Base-by-base conservation (phyloP, 2,329 filamentous ascomycete species). In the Mycosphaerelloides madeirae region DNA sequence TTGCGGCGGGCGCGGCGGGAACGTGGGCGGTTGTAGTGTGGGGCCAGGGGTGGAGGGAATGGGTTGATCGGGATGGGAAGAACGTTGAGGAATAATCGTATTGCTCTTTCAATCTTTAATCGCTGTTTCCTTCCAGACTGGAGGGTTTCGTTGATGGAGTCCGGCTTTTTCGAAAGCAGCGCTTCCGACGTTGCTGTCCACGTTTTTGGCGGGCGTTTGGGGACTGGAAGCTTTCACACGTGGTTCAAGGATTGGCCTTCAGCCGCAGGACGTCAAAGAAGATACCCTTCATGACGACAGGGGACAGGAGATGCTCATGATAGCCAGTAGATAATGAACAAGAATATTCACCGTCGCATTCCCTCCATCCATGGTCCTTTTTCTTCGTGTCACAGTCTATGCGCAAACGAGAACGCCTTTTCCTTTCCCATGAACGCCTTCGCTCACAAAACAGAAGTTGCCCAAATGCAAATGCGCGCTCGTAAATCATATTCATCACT, bases 1-100 rank as follows among this genome's bases (percentile, higher is more conserved):
- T 85, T 38, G 59, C 78, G 1, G 53, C 65, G 3, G 58, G 56
- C 6, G 57, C 78, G 0, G 55, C 59, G 1, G 67, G 66, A 6
- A 67, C 76, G 0, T 75, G 71, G 66, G 62, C 72, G 2, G 75
- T 72, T n/a, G 43, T 50, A 31, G 36, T 40, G 12, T 56, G 44
- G 52, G 54, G 50, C 4, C 29, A 41, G 44, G 38, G 40, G 13
- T 59, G 53, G 57, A 52, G 55, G 41, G 55, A 57, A 28, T 50
- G 25, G 28, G 43, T 61, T 6, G 36, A 54, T 33, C 22, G 22
- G 5, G 25, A 41, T 12, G 43, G 43, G 5, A 52, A 51, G 14
- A 49, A 56, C 19, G 46, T 38, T 19, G 49, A 52, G 25, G 39
- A 46, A 9, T n/a, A n/a, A n/a, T n/a, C n/a, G n/a, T n/a, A n/a